Percentiles rank a stretch among this genome's conserved stretches.
phyloP scores from a whole-genome alignment of 2,329 filamentous ascomycete species.

The Colletotrichum sp. region DNA sequence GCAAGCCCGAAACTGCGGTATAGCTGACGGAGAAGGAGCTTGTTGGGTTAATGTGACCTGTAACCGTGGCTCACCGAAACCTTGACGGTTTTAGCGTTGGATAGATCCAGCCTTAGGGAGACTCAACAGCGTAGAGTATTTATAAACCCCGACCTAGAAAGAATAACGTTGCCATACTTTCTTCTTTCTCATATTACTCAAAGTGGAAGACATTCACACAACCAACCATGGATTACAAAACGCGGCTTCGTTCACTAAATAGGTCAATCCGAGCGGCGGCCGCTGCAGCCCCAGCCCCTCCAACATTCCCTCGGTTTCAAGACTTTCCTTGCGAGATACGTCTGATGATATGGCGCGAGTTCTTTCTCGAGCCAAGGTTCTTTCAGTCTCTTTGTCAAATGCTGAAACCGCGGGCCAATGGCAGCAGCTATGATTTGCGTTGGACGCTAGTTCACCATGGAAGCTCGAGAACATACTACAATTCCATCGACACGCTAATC shows the following conservation, averaged over 20 bases:
- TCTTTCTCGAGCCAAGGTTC: not conserved
- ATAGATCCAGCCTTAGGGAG: not conserved
- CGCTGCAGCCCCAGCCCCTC: not conserved
- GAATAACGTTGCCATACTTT: accelerated
- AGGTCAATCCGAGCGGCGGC: not conserved
- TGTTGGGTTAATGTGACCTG: not conserved
- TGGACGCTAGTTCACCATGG: not conserved
- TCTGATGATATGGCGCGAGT: not conserved
- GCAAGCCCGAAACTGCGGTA: not conserved
- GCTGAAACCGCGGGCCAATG: accelerated
- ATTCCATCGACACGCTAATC: not conserved
- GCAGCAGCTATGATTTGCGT: accelerated
- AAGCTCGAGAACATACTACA: not conserved
- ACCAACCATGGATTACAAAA: not conserved
- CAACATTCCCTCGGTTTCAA: not conserved
- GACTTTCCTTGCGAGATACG: not conserved
- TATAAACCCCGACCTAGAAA: not conserved
- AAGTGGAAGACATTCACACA: not conserved
- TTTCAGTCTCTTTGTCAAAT: not conserved
- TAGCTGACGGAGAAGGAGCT: not conserved
- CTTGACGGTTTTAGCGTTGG: not conserved
- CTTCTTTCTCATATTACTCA: not conserved
- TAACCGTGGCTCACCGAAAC: not conserved
- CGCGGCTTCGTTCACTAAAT: accelerated
- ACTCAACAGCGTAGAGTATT: not conserved